Conservation (phyloP, 2,329 filamentous ascomycete genomes). For the Bipolaris oryzae region DNA sequence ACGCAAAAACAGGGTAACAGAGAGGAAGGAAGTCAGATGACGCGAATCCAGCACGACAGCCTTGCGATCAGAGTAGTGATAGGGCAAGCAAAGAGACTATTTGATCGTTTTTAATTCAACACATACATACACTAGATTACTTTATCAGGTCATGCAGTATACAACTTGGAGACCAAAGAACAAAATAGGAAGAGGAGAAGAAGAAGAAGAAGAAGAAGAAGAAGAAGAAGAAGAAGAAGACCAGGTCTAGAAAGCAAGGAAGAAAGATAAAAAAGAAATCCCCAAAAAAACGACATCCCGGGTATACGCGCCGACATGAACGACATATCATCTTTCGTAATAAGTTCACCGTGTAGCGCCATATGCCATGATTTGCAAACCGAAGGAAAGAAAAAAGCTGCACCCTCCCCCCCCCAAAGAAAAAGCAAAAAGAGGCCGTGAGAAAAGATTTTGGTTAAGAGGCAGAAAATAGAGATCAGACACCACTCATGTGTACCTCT, state of each 20-base stretch:
- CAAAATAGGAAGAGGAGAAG: background rate
- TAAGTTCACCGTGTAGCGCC: slow-evolving; percentile 9
- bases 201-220: background rate
- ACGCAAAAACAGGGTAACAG: background rate
- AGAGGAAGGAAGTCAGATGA: background rate
- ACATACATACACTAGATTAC: background rate
- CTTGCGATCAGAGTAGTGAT: background rate
- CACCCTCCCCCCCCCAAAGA: background rate
- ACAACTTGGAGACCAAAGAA: background rate
- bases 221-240: background rate
- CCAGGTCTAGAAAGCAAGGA: background rate
- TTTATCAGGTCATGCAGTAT: background rate
- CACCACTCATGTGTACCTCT: slow-evolving; percentile 45
- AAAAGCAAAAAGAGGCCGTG: background rate
- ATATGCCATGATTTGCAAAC: background rate
- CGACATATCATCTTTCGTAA: slow-evolving; percentile 7
- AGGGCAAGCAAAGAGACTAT: background rate
- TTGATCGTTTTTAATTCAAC: background rate
- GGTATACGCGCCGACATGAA: slow-evolving; percentile 26
- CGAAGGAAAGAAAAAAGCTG: slow-evolving; percentile 9
- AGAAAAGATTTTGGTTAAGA: background rate
- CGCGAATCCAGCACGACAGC: background rate
- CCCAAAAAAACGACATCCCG: slow-evolving; percentile 10
- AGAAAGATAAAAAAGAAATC: too few species aligned
- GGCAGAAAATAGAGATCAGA: slow-evolving; percentile 17